A percentile compares a stretch with the other conserved stretches of the same genome.
phyloP scores from a whole-genome alignment of 2,329 filamentous ascomycete species.

The Ophiocordyceps camponoti-leonardi region DNA sequence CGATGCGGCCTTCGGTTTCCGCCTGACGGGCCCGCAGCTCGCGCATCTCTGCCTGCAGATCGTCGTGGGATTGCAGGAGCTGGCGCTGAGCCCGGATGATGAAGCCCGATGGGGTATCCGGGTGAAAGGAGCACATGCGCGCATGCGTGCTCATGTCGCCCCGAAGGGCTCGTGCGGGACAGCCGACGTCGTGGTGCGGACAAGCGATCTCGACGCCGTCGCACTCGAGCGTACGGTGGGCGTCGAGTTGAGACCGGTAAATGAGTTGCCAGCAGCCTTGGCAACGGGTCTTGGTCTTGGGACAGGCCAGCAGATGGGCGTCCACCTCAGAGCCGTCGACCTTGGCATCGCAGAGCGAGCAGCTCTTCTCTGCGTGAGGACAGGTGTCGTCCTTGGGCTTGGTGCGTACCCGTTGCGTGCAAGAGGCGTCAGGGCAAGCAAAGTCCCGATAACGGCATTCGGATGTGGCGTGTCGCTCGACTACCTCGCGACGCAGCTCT shows the following conservation, averaged over 20 bases:
- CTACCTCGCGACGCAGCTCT: conserved; percentile 31
- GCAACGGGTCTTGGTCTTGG: conserved; percentile 29
- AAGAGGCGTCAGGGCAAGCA: conserved; percentile 35
- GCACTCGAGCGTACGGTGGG: conserved; percentile 30
- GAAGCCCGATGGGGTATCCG: conserved; percentile 29
- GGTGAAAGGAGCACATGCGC: conserved; percentile 31
- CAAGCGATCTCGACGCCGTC: conserved; percentile 34
- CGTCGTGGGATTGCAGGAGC: conserved; percentile 24
- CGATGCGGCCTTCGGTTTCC: conserved; percentile 14
- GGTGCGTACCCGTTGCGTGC: conserved; percentile 31
- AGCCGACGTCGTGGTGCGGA: conserved; percentile 18
- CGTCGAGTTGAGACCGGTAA: conserved; percentile 24
- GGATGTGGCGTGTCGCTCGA: conserved; percentile 36
- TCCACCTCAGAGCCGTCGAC: conserved; percentile 27
- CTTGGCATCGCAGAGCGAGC: conserved; percentile 33
- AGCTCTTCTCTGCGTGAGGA: conserved; percentile 32
- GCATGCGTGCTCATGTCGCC: conserved; percentile 26
- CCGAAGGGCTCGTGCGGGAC: conserved; percentile 15
- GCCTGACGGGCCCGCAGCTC: conserved; percentile 17
- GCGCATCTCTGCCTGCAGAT: conserved; percentile 17
- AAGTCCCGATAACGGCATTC: conserved; percentile 40
- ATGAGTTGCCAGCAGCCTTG: conserved; percentile 28
- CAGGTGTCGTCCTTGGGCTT: conserved; percentile 35
- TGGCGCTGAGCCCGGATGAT: conserved; percentile 30
- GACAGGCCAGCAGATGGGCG: conserved; percentile 21